phyloP scores from a whole-genome alignment of 2,329 filamentous ascomycete species.

The Cytospora paraplurivora region DNA sequence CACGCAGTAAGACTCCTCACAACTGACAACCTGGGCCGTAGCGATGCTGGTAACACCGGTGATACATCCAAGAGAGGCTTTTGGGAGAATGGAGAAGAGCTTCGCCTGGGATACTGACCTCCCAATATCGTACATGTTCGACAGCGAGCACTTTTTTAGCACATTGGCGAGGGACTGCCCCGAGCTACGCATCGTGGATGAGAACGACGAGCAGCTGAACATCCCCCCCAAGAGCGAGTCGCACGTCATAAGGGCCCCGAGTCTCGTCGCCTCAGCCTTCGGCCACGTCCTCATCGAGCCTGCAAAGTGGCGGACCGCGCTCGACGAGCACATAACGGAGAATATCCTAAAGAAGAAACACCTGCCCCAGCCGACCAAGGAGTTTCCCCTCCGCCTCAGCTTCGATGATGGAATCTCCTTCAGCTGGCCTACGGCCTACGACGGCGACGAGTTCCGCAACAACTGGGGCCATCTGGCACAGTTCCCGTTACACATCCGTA shows the following conservation, averaged over 20 bases:
- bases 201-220: slow-evolving; percentile 5
- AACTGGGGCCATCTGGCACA: slow-evolving; percentile 23
- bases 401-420: slow-evolving; percentile 26
- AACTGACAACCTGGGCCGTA: not conserved
- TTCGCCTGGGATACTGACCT: slow-evolving; percentile 24
- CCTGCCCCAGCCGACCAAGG: not conserved
- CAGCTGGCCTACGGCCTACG: slow-evolving; percentile 24
- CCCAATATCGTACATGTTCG: slow-evolving; percentile 25
- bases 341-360: not conserved
- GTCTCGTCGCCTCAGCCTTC: slow-evolving; percentile 2
- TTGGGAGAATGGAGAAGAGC: slow-evolving; percentile 24
- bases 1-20: too few species aligned
- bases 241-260: slow-evolving; percentile 10
- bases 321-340: slow-evolving; percentile 15
- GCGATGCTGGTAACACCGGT: slow-evolving; percentile 21
- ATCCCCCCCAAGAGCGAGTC: slow-evolving; percentile 21
- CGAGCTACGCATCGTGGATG: slow-evolving; percentile 24
- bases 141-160: slow-evolving; percentile 25
- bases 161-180: slow-evolving; percentile 26
- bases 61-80: slow-evolving; percentile 19
- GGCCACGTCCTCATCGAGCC: slow-evolving; percentile 20
- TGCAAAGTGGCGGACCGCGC: slow-evolving; percentile 4
- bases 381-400: slow-evolving; percentile 18
- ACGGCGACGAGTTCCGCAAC: slow-evolving; percentile 21
- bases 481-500: slow-evolving; percentile 18